Base-by-base conservation (phyloP, 768 basidiomycete species). In the Tulasnella sp. region DNA sequence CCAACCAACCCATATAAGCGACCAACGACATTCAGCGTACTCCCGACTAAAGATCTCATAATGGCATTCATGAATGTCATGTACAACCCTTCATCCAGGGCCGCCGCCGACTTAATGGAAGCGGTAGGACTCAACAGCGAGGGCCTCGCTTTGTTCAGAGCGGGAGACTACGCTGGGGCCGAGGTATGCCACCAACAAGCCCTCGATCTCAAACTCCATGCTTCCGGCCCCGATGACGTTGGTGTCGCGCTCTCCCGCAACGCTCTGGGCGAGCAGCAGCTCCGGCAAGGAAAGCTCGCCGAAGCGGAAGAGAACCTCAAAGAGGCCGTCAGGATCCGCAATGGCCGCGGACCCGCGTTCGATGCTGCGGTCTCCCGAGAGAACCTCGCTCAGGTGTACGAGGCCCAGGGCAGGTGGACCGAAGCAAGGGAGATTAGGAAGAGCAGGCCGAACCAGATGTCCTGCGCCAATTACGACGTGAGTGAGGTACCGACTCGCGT, bases 341-440 rank as follows among this genome's bases (percentile, higher is more conserved):
- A 60, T 17, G 61, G 36, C 35, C 29, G 15, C 7, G 65, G 66
- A 2, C 57, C 63, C 17, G 52, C 63, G 12, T 65, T 68, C 25
- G 72, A 73, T 59, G 67, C 66, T 2, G 71, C 70, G 3, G 68
- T 67, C 4, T 68, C 71, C 37, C 61, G 70, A 15, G 72, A 74
- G 58, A 72, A 71, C 54, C 63, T 72, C 12, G 73, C 66, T 1
- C 62, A 66, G 45, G 62, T 73, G 14, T 67, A 68, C 31, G 74
- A 74, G 60, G 63, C 66, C 35, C 62, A 63, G 41, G 72, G 69
- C 6, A 59, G 70, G 53, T 39, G 68, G 61, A 17, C 49, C 14
- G 64, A 63, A 25, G 71, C 71, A 1, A 69, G 65, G 39, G 62
- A 63, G 9, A 67, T 67, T 25, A 63, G 71, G 15, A 61, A 61